These are phyloP conservation scores for Pseudonectria foliicola DNA, from an alignment of 2,329 filamentous ascomycete species.

Conservation along the genomic window DNA sequence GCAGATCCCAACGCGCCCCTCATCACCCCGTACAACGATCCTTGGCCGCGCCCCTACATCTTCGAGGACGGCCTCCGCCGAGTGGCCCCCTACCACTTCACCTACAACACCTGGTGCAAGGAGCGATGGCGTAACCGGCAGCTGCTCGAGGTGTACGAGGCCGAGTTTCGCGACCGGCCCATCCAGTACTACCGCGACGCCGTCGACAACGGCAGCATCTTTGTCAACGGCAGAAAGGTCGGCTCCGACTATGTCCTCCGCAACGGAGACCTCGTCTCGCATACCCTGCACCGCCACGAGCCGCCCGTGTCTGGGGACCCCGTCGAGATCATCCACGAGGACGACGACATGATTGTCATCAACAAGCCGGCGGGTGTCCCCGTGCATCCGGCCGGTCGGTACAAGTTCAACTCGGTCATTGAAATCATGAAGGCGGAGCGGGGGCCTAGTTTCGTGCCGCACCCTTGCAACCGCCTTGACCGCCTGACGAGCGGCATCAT, in stretches of 20 bases:
- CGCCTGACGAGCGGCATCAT: slow-evolving; percentile 92
- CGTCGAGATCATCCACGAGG: slow-evolving; percentile 81
- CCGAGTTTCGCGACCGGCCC: slow-evolving; percentile 86
- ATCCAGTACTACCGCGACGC: slow-evolving; percentile 80
- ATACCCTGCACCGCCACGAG: slow-evolving; percentile 92
- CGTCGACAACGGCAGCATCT: slow-evolving; percentile 72
- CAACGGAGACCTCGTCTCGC: slow-evolving; percentile 87
- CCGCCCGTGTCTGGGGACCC: slow-evolving; percentile 79
- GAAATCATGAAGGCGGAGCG: slow-evolving; percentile 85
- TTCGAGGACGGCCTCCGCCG: slow-evolving; percentile 77
- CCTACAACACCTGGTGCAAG: slow-evolving; percentile 93
- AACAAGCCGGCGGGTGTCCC: slow-evolving; percentile 94
- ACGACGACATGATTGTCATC: slow-evolving; percentile 89
- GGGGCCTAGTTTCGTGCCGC: slow-evolving; percentile 45
- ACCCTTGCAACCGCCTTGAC: slow-evolving; percentile 88
- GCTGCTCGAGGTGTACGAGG: slow-evolving; percentile 79
- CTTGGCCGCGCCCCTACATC: slow-evolving; percentile 64
- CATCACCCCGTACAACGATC: slow-evolving; percentile 28
- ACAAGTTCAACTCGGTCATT: slow-evolving; percentile 90
- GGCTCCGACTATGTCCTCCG: slow-evolving; percentile 64
- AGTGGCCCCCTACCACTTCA: slow-evolving; percentile 82
- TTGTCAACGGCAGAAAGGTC: slow-evolving; percentile 68
- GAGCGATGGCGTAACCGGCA: slow-evolving; percentile 80
- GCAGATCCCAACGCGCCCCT: slow-evolving; percentile 17
- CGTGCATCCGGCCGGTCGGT: slow-evolving; percentile 89